Evolutionary conservation across 2,329 filamentous ascomycete genomes (phyloP).

Genomic region (Cylindrodendrum hubeiense): DNA sequence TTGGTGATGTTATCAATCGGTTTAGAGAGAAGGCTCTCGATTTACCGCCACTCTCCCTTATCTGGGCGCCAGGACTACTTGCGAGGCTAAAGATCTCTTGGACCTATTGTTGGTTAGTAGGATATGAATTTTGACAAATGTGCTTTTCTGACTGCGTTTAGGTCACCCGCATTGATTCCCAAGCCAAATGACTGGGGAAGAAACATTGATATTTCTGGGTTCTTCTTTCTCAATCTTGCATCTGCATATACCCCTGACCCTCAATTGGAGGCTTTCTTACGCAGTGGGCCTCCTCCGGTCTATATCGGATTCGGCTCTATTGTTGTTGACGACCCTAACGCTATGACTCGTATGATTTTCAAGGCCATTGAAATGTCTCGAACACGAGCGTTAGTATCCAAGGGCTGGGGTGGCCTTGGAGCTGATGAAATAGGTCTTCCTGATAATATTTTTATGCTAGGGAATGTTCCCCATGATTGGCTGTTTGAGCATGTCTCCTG

Average conservation of each 20-base stretch:
- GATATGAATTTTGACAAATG: not conserved
- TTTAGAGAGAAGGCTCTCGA: constrained; percentile 83
- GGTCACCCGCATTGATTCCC: constrained; percentile 79
- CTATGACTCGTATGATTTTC: constrained; percentile 78
- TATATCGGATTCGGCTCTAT: constrained; percentile 90
- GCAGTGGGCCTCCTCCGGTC: constrained; percentile 77
- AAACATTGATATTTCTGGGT: constrained; percentile 80
- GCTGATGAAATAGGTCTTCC: constrained; percentile 78
- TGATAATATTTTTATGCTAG: constrained; percentile 84
- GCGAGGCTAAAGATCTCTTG: constrained; percentile 82
- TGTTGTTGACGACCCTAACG: constrained; percentile 81
- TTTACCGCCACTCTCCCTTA: constrained; percentile 80
- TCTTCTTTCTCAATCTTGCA: constrained; percentile 79
- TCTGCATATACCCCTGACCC: constrained; percentile 74
- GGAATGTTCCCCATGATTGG: constrained; percentile 91
- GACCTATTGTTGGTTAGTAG: constrained; percentile 84
- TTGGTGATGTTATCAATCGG: constrained; percentile 91
- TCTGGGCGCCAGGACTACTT: constrained; percentile 86
- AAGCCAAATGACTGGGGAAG: constrained; percentile 82
- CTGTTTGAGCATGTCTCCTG: constrained; percentile 83
- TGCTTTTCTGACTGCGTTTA: constrained; percentile 30
- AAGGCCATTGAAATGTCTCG: constrained; percentile 75
- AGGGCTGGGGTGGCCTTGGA: constrained; percentile 91
- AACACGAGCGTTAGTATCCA: constrained; percentile 82
- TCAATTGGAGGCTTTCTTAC: constrained; percentile 75